Conservation (phyloP, 2,329 filamentous ascomycete species). For the Neonectria ditissima region DNA sequence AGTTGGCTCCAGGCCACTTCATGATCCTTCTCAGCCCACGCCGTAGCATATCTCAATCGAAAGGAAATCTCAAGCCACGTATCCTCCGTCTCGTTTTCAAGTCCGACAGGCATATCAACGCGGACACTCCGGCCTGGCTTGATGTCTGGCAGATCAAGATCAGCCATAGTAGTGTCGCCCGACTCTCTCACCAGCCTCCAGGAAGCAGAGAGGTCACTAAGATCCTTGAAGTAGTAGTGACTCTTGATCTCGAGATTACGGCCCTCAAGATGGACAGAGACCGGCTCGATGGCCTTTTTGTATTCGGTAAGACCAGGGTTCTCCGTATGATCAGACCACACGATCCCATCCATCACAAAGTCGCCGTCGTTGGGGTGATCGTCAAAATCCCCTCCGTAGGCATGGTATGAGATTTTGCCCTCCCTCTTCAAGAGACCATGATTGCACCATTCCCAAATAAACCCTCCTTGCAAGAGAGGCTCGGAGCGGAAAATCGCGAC, state of each 20-base stretch:
- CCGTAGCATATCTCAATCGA: neutral
- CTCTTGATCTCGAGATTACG: conserved; percentile 1
- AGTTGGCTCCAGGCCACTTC: conserved; percentile 27
- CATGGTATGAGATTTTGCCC: conserved; percentile 39
- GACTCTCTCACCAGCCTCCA: conserved; percentile 27
- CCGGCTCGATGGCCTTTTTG: conserved; percentile 29
- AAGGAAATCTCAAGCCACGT: conserved; percentile 26
- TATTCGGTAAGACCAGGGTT: conserved; percentile 30
- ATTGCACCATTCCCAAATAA: conserved; percentile 74
- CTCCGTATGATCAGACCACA: conserved; percentile 23
- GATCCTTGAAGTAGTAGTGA: conserved; percentile 27
- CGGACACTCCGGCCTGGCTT: conserved; percentile 7
- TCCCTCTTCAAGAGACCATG: conserved; percentile 49
- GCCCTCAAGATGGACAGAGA: neutral
- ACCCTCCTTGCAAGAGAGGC: conserved; percentile 67
- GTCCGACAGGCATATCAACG: accelerated
- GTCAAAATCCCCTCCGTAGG: conserved; percentile 72
- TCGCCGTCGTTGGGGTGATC: conserved; percentile 70
- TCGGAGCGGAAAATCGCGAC: conserved; percentile 71
- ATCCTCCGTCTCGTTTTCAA: neutral
- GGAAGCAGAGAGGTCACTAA: conserved; percentile 19
- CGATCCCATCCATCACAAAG: conserved; percentile 69
- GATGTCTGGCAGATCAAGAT: conserved; percentile 1
- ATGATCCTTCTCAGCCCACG: conserved; percentile 14
- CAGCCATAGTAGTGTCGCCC: neutral